Evolutionary conservation across 441 rosid species (phyloP).

Genomic region (Populus hybrid): DNA sequence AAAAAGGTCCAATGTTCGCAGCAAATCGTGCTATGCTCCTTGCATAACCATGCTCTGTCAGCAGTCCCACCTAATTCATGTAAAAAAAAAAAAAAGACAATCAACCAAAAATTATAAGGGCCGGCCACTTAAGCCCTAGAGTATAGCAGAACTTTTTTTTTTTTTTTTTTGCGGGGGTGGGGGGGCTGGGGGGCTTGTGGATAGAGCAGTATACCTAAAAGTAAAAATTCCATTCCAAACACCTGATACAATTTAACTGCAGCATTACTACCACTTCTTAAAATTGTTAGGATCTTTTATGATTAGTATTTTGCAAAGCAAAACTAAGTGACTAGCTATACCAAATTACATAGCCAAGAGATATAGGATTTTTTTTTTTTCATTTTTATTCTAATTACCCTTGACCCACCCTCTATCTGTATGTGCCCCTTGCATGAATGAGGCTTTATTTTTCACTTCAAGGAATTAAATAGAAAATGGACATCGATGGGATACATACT

Average conservation of each 20-base stretch:
- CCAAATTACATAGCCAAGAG: not conserved
- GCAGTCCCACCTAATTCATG: conserved; percentile 77
- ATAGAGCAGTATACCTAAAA: conserved; percentile 6
- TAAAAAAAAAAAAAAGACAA: conserved; percentile 12
- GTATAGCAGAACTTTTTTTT: not conserved
- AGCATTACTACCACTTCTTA: not conserved
- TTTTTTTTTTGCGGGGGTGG: too few species aligned
- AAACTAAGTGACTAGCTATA: not conserved
- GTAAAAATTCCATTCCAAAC: not conserved
- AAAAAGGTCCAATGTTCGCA: conserved; percentile 81
- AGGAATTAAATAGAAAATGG: not conserved
- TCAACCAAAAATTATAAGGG: conserved; percentile 5
- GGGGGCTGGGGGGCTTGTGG: not conserved
- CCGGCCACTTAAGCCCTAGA: not conserved
- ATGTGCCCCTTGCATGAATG: not conserved
- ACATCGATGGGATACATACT: conserved; percentile 46
- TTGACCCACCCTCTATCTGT: not conserved
- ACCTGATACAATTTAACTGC: not conserved
- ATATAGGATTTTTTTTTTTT: not conserved
- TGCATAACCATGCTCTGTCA: conserved; percentile 89
- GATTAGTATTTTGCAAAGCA: not conserved
- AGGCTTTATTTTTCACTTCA: not conserved
- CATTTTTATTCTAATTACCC: too few species aligned
- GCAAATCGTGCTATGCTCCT: conserved; percentile 96
- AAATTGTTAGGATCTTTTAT: not conserved